Evolutionary conservation across 768 basidiomycete species (phyloP), one percentile per base, ranked within the genome.

Genomic region (Lanmaoa pseudosensibilis): DNA sequence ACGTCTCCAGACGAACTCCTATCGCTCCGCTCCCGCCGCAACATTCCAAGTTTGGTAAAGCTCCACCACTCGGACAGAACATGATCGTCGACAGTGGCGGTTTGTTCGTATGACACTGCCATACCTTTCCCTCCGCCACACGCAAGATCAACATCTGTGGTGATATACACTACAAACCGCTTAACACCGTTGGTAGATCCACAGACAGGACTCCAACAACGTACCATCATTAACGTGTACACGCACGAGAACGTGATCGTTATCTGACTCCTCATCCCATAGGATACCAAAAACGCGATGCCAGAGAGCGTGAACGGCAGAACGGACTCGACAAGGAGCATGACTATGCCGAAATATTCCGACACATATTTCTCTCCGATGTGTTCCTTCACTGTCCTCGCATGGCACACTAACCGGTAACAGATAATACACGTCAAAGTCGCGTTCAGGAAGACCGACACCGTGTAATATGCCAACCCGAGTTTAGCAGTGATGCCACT

Each of bases 131-230:
- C 39, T 45, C 50, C 3, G 38, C 50, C 34, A 66, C 46, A 13
- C 63, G 52, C 27, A 64, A 25, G 11, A 62, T 57, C n/a, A 62
- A 30, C 44, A 58, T 48, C 38, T 60, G 65, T 9, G 58, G 47
- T 12, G 63, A 64, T 34, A 64, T 40, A 46, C 59, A 52, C 62
- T 65, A 15, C 8, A 18, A 12, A 32, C 8, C 15, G 2, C 12
- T 57, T 37, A 51, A 27, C 18, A 18, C 3, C 5, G 4, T 19
- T 2, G 10, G 15, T 16, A 41, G 18, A 46, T 46, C 38, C 19
- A 4, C 18, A 16, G 7, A 19, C 18, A 23, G 9, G 19, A n/a
- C 19, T n/a, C 11, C 19, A 11, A 33, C 16, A 3, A 5, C 55
- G 33, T 13, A 63, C 64, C 57, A 52, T 61, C 33, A 54, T 37